Percentiles rank a stretch among this genome's conserved stretches.
Evolutionary conservation across 352 stramenopile species (phyloP).

Genomic region (Pythium brassicae): DNA sequence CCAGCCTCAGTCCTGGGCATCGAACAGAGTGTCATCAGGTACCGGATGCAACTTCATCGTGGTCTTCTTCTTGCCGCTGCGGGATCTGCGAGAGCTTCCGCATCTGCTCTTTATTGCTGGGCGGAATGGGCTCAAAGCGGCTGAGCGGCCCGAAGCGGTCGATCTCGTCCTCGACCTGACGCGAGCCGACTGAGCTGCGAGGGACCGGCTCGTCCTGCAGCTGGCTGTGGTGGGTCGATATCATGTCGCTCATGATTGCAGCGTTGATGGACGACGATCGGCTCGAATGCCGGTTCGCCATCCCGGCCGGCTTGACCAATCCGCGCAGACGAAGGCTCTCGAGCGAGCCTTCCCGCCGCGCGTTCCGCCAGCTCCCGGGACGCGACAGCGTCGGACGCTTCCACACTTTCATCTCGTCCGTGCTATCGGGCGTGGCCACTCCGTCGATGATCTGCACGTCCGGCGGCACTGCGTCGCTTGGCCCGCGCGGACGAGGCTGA

Average conservation of each 20-base stretch:
- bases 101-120: slow-evolving; percentile 4
- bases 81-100: slow-evolving; percentile 12
- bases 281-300: slow-evolving; percentile 22
- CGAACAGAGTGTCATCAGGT: not conserved
- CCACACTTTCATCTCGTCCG: slow-evolving; percentile 33
- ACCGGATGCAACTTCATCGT: not conserved
- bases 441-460: slow-evolving; percentile 14
- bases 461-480: not conserved
- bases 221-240: slow-evolving; percentile 19
- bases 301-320: slow-evolving; percentile 17
- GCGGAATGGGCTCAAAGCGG: not conserved
- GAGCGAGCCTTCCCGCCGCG: slow-evolving; percentile 26
- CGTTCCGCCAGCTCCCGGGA: slow-evolving; percentile 49
- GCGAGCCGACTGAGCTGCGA: not conserved
- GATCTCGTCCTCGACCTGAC: slow-evolving; percentile 4
- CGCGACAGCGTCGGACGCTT: slow-evolving; percentile 27
- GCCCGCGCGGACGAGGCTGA: slow-evolving; percentile 5
- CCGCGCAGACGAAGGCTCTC: slow-evolving; percentile 33
- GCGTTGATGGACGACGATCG: slow-evolving; percentile 23
- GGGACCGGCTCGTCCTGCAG: slow-evolving; percentile 21
- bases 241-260: slow-evolving; percentile 16
- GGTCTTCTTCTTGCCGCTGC: slow-evolving; percentile 14
- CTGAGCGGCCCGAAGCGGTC: not conserved
- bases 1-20: too few relatives aligned
- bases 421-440: slow-evolving; percentile 18